phyloP scores from a whole-genome alignment of 1,139 yeast species.

The Eremothecium sinecaudum region DNA sequence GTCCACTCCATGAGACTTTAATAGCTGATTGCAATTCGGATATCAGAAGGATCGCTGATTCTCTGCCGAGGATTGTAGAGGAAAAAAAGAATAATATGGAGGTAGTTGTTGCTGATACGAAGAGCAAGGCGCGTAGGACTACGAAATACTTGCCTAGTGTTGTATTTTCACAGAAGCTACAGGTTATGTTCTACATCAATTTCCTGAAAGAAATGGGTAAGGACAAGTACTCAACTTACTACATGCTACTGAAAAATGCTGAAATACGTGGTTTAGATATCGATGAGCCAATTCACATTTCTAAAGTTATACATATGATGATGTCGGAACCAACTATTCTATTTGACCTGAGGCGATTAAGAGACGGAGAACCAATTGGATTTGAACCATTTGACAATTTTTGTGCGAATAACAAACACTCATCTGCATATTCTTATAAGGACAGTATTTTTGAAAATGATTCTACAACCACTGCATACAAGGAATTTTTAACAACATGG shows the following conservation, averaged over 20 bases:
- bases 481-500: conserved; percentile 37
- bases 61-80: conserved; percentile 5
- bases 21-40: conserved; percentile 17
- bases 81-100: conserved; percentile 13
- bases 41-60: conserved; percentile 8
- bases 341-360: conserved; percentile 40
- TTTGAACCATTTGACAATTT: conserved; percentile 35
- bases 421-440: conserved; percentile 12
- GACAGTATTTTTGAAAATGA: conserved; percentile 14
- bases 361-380: conserved; percentile 40
- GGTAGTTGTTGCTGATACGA: conserved; percentile 44
- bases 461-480: conserved; percentile 9
- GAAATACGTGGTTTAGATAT: conserved; percentile 38
- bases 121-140: conserved; percentile 40
- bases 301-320: conserved; percentile 34
- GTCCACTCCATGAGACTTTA: conserved; percentile 24
- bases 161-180: conserved; percentile 41
- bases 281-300: conserved; percentile 41
- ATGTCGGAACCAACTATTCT: conserved; percentile 32
- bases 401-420: conserved; percentile 2
- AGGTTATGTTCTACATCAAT: conserved; percentile 47
- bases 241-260: conserved; percentile 38
- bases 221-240: conserved; percentile 19
- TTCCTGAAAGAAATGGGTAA: conserved; percentile 35
- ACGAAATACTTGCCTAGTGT: conserved; percentile 44